A percentile compares a stretch with the other conserved stretches of the same genome.
These are phyloP conservation scores for Eucalyptus globulus DNA, from an alignment of 345 rosid genomes.

Conservation along the genomic window DNA sequence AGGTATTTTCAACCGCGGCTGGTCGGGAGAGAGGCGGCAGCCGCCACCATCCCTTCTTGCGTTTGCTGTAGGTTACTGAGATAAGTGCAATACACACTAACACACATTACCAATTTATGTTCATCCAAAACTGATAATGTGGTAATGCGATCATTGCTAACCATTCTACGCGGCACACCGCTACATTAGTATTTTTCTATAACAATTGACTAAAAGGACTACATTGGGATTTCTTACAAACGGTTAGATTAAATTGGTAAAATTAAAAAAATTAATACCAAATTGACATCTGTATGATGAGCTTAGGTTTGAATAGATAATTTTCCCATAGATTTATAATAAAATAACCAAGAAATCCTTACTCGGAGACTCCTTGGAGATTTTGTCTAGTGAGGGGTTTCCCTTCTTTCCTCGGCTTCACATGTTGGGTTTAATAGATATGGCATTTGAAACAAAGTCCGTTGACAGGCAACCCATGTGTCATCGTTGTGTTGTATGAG, in stretches of 20 bases:
- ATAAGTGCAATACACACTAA: not conserved
- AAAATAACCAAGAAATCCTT: not conserved
- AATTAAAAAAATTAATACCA: not conserved
- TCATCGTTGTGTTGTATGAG: not conserved
- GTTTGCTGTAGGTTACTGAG: fast-evolving
- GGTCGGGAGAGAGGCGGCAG: not conserved
- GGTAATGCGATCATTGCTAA: fast-evolving
- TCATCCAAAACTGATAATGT: not conserved
- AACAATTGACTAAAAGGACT: not conserved
- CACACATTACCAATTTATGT: not conserved
- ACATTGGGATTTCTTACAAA: not conserved
- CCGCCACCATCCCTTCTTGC: not conserved
- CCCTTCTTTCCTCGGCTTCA: not conserved
- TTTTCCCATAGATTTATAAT: not conserved
- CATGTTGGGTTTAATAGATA: not conserved
- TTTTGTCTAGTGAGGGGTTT: not conserved
- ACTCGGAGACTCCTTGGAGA: not conserved
- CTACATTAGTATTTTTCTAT: not conserved
- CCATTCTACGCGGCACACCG: fast-evolving
- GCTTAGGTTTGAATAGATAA: not conserved
- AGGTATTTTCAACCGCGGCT: not conserved
- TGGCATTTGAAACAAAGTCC: not conserved
- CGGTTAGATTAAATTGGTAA: not conserved
- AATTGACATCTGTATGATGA: fast-evolving
- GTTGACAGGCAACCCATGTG: not conserved